Evolutionary conservation across 805 yeast species (phyloP).

Genomic region (Pichia cabralensis): DNA sequence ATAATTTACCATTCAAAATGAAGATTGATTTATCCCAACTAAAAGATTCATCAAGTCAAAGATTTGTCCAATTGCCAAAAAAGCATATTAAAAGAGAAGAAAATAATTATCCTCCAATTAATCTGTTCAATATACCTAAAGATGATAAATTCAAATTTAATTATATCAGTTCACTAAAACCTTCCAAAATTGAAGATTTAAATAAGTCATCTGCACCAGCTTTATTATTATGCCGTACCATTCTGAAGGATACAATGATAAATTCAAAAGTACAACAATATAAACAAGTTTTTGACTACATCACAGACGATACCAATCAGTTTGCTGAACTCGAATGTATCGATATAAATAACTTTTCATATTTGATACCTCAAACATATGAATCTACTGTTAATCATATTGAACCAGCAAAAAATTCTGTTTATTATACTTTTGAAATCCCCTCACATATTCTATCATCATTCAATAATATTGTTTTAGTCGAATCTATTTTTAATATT

Average conservation of each 20-base stretch:
- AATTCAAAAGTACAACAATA: conserved; percentile 7
- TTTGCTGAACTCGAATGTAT: conserved; percentile 35
- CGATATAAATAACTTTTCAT: conserved; percentile 30
- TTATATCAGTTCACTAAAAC: conserved; percentile 23
- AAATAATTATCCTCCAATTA: conserved; percentile 22
- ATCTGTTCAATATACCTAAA: conserved; percentile 25
- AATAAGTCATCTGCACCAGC: conserved; percentile 18
- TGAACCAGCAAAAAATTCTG: conserved; percentile 26
- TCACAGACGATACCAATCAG: conserved; percentile 27
- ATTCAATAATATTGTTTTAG: conserved; percentile 43
- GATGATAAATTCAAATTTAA: conserved; percentile 23
- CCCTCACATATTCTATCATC: conserved; percentile 28
- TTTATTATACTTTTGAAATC: conserved; percentile 37
- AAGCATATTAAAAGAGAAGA: conserved; percentile 12
- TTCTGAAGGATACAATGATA: conserved; percentile 5
- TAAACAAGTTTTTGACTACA: conserved; percentile 27
- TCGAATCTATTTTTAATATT: conserved; percentile 22
- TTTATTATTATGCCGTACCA: conserved; percentile 22
- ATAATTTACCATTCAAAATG: conserved; percentile 18
- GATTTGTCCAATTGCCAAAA: conserved; percentile 21
- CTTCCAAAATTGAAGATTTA: conserved; percentile 17
- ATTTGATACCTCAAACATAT: conserved; percentile 43
- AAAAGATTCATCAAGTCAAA: conserved; percentile 22
- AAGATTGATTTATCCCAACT: conserved; percentile 26
- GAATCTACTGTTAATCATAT: conserved; percentile 49